These are phyloP conservation scores for Nicotiana otophora DNA, from an alignment of 257 asterid species.

Conservation along the genomic window DNA sequence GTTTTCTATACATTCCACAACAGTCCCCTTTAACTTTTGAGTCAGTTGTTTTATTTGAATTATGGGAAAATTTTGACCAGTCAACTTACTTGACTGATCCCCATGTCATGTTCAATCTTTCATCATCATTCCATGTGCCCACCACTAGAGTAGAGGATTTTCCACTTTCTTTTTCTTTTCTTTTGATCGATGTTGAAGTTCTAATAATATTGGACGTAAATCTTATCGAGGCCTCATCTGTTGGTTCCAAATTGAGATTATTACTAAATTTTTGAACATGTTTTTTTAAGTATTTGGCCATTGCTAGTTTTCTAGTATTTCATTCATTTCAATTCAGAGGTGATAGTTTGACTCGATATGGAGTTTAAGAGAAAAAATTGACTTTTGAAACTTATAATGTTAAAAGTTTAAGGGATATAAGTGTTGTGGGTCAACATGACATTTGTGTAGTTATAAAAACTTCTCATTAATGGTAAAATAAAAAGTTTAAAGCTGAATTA, in stretches of 20 bases:
- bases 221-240: neutral
- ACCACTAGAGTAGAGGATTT: neutral
- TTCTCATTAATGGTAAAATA: too few species aligned
- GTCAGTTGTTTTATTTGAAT: conserved; percentile 5
- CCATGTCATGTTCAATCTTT: neutral
- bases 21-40: neutral
- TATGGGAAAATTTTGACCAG: conserved; percentile 3
- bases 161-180: too few species aligned
- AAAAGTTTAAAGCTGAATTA: too few species aligned
- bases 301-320: neutral
- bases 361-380: too few species aligned
- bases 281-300: neutral
- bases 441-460: too few species aligned
- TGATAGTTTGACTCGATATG: too few species aligned
- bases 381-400: too few species aligned
- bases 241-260: neutral
- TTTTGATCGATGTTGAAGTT: neutral
- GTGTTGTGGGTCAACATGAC: too few species aligned
- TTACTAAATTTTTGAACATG: neutral
- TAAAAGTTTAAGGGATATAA: too few species aligned
- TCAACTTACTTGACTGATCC: conserved; percentile 6
- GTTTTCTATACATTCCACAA: neutral
- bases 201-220: neutral
- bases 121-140: conserved; percentile 5
- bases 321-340: too few species aligned